Evolutionary conservation across 164 flowering plant genomes (phyloP), one percentile per base, ranked within the genome.

Genomic region (Cinnamomum chago): DNA sequence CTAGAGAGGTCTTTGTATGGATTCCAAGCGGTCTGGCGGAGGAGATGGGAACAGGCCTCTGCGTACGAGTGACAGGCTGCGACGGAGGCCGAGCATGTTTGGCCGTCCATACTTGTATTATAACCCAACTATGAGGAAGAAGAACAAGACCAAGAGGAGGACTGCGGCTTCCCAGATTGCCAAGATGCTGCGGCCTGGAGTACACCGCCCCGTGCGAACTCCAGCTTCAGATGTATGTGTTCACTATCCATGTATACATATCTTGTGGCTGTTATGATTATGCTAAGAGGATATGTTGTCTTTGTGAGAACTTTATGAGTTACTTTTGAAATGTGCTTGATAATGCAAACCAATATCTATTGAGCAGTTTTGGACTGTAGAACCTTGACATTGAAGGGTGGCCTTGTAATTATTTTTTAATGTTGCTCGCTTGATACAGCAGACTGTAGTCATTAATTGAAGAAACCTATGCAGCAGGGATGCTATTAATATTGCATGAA

Each of bases 111-210:
- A 67, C 70, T 68, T 81, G 14, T 88, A 83, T 79, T 88, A 89
- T 74, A 62, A 78, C 20, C 84, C 85, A 5, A 78, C 79, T 35
- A 81, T 81, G 1, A 86, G 83, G 24, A 67, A 78, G 58, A 87
- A 86, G 82, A 84, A 83, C 71, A 93, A 89, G 85, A 83, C 85
- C 24, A 93, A 88, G 81, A 78, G 84, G 2, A 82, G 97, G 76
- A 90, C 92, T 25, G 90, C 95, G 12, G 95, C 97, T 70, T 84
- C 89, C 68, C 94, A 83, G 72, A 88, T 93, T 74, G 97, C 97
- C 33, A 89, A 87, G 84, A 82, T 88, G 87, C 71, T 92, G 79
- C 80, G 82, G 18, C 77, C 89, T 30, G 85, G 86, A 35, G 58
- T 58, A 17, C 81, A 78, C 75, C 85, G 82, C 23, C 79, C 85